Conservation (phyloP, 2,329 filamentous ascomycete genomes). For the Chaetothyriales sp. region DNA sequence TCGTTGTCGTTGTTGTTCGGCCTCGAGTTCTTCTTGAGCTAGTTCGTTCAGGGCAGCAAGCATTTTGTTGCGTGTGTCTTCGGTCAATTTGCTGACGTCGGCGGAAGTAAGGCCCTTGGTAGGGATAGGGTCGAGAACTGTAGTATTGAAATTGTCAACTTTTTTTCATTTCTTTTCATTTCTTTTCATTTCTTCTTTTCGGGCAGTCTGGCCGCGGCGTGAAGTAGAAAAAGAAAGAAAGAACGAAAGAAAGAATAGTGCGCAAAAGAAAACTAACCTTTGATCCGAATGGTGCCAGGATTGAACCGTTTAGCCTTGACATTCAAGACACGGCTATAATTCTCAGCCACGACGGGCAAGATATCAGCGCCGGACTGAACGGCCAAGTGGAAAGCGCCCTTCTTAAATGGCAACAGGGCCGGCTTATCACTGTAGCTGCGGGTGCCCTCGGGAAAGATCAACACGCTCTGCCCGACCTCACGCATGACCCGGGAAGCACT, state of each 20-base stretch:
- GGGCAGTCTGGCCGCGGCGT: too few relatives aligned
- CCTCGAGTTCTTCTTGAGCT: conserved; percentile 7
- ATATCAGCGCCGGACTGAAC: conserved; percentile 88
- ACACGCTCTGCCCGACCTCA: conserved; percentile 45
- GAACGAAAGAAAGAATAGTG: conserved; percentile 8
- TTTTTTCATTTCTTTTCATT: neutral
- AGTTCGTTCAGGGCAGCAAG: conserved; percentile 41
- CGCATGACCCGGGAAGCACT: conserved; percentile 69
- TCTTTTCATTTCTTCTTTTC: neutral
- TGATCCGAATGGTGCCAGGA: conserved; percentile 56
- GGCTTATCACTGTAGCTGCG: conserved; percentile 75
- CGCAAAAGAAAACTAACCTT: conserved; percentile 41
- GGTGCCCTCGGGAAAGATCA: conserved; percentile 61
- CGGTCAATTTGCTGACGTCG: conserved; percentile 62
- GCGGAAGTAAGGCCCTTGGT: conserved; percentile 57
- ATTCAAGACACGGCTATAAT: conserved; percentile 60
- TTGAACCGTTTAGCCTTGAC: conserved; percentile 51
- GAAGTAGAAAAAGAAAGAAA: too few relatives aligned
- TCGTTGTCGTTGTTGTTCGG: neutral
- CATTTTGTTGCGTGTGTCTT: conserved; percentile 59
- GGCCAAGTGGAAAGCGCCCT: conserved; percentile 92
- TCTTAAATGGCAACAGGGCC: conserved; percentile 86
- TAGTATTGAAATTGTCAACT: neutral
- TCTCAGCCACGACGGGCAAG: conserved; percentile 67
- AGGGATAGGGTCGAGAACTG: conserved; percentile 65